A percentile compares a stretch with the other conserved stretches of the same genome.
phyloP scores from a whole-genome alignment of 2,329 filamentous ascomycete genomes.

The Colletotrichum agaves region DNA sequence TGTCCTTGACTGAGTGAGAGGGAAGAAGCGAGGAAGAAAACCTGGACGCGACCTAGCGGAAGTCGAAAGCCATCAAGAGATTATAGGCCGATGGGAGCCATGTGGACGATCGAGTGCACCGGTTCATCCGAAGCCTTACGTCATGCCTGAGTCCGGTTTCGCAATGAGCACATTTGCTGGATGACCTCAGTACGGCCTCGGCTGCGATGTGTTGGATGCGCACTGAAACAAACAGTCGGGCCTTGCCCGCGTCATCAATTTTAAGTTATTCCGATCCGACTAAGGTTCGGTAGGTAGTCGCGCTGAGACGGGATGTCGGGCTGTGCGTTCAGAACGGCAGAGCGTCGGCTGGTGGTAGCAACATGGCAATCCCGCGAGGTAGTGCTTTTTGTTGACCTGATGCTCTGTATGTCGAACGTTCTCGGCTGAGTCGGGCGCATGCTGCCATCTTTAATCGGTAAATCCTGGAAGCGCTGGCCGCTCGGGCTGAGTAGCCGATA shows the following conservation, averaged over 20 bases:
- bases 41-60: background rate
- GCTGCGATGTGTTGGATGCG: background rate
- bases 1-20: background rate
- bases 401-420: background rate
- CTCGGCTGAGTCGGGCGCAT: background rate
- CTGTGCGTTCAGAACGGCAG: too few relatives aligned
- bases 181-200: background rate
- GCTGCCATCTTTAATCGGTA: background rate
- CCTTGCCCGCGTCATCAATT: background rate
- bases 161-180: background rate
- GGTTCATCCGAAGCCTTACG: slow-evolving; percentile 7
- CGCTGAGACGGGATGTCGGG: background rate
- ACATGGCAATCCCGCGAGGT: too few relatives aligned
- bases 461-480: slow-evolving; percentile 1
- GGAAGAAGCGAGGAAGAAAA: background rate
- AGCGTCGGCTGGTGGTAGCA: too few relatives aligned
- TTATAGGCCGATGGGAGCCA: background rate
- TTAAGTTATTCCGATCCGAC: background rate
- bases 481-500: slow-evolving; percentile 11
- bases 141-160: background rate
- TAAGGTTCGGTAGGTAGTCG: background rate
- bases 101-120: background rate
- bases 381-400: too few relatives aligned
- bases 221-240: background rate
- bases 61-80: too few relatives aligned